Evolutionary conservation across 768 basidiomycete genomes (phyloP), one percentile per base, ranked within the genome.

Genomic region (Asterophora lycoperdoides): DNA sequence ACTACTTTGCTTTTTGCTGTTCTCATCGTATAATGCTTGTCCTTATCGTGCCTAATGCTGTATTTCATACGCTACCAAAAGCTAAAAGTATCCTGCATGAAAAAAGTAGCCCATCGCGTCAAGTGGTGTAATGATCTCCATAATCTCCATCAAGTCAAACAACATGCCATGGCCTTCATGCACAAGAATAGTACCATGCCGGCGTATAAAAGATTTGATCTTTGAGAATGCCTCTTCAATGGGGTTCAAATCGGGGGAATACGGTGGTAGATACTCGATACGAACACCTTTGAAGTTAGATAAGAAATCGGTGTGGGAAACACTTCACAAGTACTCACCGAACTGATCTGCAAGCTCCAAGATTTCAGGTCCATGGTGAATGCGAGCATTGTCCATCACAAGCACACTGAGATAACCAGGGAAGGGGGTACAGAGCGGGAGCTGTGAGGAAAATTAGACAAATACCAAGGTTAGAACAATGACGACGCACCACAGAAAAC

Each of bases 181-280:
- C 9, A 46, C 26, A 41, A 41, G 19, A 5, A 39, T 8, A 15
- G 53, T 18, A 10, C 45, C 20, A 44, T 69, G 49, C 1, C 57
- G 47, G 4, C 56, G 55, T 20, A 71, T 54, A 67, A 69, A 44
- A 72, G 71, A n/a, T n/a, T n/a, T n/a, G n/a, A n/a, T n/a, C n/a
- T n/a, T n/a, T n/a, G n/a, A n/a, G n/a, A n/a, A n/a, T 0, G 66
- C 67, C 44, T 70, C 67, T 49, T 73, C 64, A 18, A 71, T 70
- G 1, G 71, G 69, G 42, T 74, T 72, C 34, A 68, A 46, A 39
- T 74, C 68, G 0, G 71, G 70, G 0, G 69, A 74, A 46, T 74
- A 74, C 4, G 65, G 68, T 2, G 66, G 70, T 2, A 72, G 58
- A 42, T 56, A 71, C n/a, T 60, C 53, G 26, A 71, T 38, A 1